Evolutionary conservation across 1,284 basidiomycete species (phyloP), one percentile per base, ranked within the genome.

Genomic region (Microbotryomycetes sp.): DNA sequence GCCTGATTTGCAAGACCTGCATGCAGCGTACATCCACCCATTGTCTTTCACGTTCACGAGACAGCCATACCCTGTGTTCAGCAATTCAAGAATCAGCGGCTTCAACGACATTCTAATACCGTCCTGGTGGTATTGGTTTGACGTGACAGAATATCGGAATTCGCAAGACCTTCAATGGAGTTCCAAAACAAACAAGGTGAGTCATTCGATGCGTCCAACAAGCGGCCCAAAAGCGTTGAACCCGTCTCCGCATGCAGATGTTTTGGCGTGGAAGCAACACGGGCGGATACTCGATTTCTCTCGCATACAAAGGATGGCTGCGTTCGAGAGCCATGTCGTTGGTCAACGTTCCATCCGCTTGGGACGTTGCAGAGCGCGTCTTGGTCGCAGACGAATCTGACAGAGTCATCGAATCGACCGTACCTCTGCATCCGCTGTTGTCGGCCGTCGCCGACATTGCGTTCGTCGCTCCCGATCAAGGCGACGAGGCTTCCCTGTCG

Each of bases 181-280:
- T 54, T 56, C 31, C 15, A 65, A 65, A 45, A 28, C 54, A 16
- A 50, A 56, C 16, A 56, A 62, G 45, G 63, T 64, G 15, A 25
- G 63, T 31, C 22, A 7, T n/a, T n/a, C n/a, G n/a, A n/a, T n/a
- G n/a, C n/a, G n/a, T n/a, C n/a, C n/a, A n/a, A n/a, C n/a, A n/a
- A n/a, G n/a, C n/a, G n/a, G n/a, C n/a, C n/a, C n/a, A n/a, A n/a
- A n/a, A n/a, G n/a, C n/a, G n/a, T n/a, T n/a, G n/a, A n/a, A n/a
- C n/a, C n/a, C 31, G 22, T 49, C 5, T 47, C 49, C 26, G 6
- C 29, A 1, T 6, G 12, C 45, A 62, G 63, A 25, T 65, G 16
- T 65, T 57, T 56, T 65, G 64, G 64, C 56, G 64, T 31, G 64
- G 64, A 1, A 47, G 55, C 45, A 65, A 65, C 42, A 65, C 64